Percentiles rank a stretch among this genome's conserved stretches.
phyloP scores from a whole-genome alignment of 140 eudicot genomes.

The Senecio squalidus region DNA sequence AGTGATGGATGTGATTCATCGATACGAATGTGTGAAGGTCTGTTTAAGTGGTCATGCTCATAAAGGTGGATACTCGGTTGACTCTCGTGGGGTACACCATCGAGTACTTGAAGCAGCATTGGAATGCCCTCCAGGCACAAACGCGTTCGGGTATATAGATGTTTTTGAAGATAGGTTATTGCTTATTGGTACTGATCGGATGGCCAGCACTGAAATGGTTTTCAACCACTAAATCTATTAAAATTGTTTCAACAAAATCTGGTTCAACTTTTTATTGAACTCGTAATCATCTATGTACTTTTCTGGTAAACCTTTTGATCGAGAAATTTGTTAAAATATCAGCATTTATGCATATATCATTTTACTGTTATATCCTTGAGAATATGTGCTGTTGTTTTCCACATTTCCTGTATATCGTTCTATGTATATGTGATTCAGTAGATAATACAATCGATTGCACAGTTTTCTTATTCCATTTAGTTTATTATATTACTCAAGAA shows the following conservation, averaged over 20 bases:
- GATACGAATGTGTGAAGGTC: conserved; percentile 82
- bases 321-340: not conserved
- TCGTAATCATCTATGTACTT: not conserved
- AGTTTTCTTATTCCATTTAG: not conserved
- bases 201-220: conserved; percentile 67
- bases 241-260: not conserved
- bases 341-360: no score
- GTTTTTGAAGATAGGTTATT: conserved; percentile 63
- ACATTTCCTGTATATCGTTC: no score
- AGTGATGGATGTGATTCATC: conserved; percentile 78
- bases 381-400: no score
- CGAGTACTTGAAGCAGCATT: conserved; percentile 96
- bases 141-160: conserved; percentile 75
- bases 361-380: no score
- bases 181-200: conserved; percentile 70
- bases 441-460: not conserved
- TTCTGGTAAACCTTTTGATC: not conserved
- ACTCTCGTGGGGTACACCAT: conserved; percentile 87
- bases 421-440: no score
- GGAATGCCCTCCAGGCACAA: conserved; percentile 84
- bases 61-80: conserved; percentile 69
- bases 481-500: not conserved
- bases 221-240: conserved; percentile 23
- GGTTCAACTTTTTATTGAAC: not conserved
- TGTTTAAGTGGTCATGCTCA: conserved; percentile 87